Evolutionary conservation across 176 grass and related monocot species (phyloP).

Genomic region (Poa annua): DNA sequence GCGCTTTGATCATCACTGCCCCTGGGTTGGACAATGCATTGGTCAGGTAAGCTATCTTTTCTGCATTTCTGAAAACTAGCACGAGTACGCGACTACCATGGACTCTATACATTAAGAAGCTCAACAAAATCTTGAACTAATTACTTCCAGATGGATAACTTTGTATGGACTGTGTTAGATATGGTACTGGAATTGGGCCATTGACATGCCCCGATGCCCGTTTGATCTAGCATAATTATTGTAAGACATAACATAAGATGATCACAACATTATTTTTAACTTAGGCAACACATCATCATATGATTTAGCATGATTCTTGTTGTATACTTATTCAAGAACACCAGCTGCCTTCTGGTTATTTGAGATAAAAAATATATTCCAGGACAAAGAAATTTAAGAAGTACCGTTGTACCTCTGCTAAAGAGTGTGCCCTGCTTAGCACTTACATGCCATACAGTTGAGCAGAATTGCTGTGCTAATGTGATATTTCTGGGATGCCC

Average conservation of each 20-base stretch:
- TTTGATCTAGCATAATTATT: background rate
- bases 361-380: background rate
- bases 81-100: background rate
- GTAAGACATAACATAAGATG: background rate
- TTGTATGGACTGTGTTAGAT: background rate
- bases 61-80: conserved; percentile 24
- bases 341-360: background rate
- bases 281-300: background rate
- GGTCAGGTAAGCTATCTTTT: conserved; percentile 62
- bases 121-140: background rate
- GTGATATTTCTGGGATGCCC: background rate
- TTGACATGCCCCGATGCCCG: background rate
- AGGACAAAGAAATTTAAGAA: background rate
- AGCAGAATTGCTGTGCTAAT: background rate
- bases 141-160: conserved; percentile 13
- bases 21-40: conserved; percentile 97
- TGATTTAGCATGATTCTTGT: conserved; percentile 13
- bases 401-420: background rate
- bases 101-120: conserved; percentile 12
- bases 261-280: background rate
- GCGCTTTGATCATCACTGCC: conserved; percentile 95
- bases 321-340: background rate
- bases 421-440: conserved; percentile 14
- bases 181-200: background rate
- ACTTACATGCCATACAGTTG: background rate